Evolutionary conservation across 352 stramenopile genomes (phyloP).

Genomic region (Phytopythium aichiense): DNA sequence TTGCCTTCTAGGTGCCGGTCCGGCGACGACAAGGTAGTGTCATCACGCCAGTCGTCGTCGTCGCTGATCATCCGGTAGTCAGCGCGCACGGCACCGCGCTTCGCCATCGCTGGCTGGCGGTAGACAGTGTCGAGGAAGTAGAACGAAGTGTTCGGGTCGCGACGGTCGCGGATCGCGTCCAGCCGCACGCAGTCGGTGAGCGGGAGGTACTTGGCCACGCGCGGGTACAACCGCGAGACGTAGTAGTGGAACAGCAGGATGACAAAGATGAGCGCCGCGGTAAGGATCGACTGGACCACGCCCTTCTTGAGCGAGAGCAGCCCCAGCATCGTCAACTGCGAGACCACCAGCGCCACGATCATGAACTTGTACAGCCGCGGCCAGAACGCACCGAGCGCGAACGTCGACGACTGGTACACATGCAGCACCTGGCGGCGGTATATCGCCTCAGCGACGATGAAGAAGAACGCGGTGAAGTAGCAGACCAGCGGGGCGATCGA

Average conservation of each 20-base stretch:
- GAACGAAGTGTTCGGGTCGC: slow-evolving; percentile 30
- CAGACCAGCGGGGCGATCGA: slow-evolving; percentile 74
- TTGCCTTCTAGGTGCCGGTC: slow-evolving; percentile 24
- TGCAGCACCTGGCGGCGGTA: slow-evolving; percentile 68
- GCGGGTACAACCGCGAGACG: slow-evolving; percentile 47
- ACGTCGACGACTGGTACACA: slow-evolving; percentile 57
- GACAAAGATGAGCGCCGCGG: slow-evolving; percentile 26
- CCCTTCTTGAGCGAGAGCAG: slow-evolving; percentile 77
- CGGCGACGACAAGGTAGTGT: slow-evolving; percentile 27
- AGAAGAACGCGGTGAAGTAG: slow-evolving; percentile 75
- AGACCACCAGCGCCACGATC: slow-evolving; percentile 64
- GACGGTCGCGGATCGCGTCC: slow-evolving; percentile 33
- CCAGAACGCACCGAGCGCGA: slow-evolving; percentile 70
- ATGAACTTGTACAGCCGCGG: slow-evolving; percentile 73
- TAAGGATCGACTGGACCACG: slow-evolving; percentile 23
- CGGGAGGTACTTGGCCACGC: slow-evolving; percentile 53
- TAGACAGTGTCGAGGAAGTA: slow-evolving; percentile 72
- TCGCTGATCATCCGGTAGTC: slow-evolving; percentile 60
- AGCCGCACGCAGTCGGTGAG: slow-evolving; percentile 53
- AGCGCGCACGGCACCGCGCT: slow-evolving; percentile 38
- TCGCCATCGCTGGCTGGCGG: slow-evolving; percentile 60
- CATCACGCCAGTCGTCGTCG: slow-evolving; percentile 20
- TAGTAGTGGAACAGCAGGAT: slow-evolving; percentile 67
- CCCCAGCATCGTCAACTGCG: slow-evolving; percentile 73
- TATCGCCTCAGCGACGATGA: slow-evolving; percentile 58